phyloP scores from a whole-genome alignment of 2,329 filamentous ascomycete genomes.

The Clonostachys byssicola region DNA sequence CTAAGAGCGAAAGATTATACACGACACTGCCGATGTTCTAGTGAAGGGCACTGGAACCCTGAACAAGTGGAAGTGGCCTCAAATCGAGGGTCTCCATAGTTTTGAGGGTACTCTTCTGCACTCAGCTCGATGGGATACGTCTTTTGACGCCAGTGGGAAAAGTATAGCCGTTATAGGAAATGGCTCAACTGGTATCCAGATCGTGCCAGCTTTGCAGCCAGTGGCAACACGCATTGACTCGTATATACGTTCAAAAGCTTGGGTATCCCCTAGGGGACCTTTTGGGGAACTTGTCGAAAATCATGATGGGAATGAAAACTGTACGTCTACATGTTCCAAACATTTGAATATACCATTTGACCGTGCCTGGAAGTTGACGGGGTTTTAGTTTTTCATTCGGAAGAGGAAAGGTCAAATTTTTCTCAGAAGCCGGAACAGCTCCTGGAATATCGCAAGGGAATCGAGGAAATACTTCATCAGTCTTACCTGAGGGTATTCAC shows the following conservation, averaged over 20 bases:
- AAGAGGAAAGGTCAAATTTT: neutral
- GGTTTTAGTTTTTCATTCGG: neutral
- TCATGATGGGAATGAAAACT: neutral
- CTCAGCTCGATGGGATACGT: conserved; percentile 45
- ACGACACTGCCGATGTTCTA: conserved; percentile 27
- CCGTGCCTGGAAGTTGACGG: too few species aligned
- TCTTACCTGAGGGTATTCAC: neutral
- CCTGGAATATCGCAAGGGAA: neutral
- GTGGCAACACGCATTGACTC: conserved; percentile 30
- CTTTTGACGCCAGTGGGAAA: conserved; percentile 42
- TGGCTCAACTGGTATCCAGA: conserved; percentile 49
- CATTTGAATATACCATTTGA: too few species aligned
- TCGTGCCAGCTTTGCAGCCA: conserved; percentile 29
- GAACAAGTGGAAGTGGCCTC: conserved; percentile 44
- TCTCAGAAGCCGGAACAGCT: neutral
- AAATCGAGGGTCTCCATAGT: conserved; percentile 34
- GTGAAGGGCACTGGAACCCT: conserved; percentile 5
- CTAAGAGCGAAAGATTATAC: too few species aligned
- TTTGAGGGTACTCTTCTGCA: conserved; percentile 47
- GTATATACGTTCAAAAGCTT: conserved; percentile 35
- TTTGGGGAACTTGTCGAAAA: neutral
- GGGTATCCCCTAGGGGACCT: conserved; percentile 26
- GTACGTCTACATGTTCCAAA: neutral
- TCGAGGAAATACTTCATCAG: neutral
- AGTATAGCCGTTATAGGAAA: conserved; percentile 51